Base-by-base conservation (phyloP, 495 filamentous ascomycete species). In the Penicillium chermesinum region DNA sequence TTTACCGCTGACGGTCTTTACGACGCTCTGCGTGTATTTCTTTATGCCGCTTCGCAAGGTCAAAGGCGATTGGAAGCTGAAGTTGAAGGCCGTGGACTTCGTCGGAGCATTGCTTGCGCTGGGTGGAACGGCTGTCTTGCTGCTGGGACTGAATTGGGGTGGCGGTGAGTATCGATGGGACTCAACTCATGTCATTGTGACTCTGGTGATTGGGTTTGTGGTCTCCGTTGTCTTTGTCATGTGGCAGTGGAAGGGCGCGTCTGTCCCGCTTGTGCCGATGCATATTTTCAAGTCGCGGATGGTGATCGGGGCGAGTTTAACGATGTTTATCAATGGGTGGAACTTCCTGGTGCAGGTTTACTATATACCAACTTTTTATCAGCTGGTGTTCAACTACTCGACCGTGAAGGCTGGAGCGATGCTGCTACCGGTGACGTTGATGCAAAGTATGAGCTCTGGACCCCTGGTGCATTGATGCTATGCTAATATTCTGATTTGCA, bases 281-380 rank as follows among this genome's bases (percentile, higher is more conserved):
- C 68, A 76, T 42, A 78, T 80, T 12, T 80, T 78, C 58, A 68
- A 64, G 33, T 62, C 61, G 1, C 59, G 64, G 16, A 75, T 78
- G 38, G 74, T 80, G 22, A 74, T 74, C 47, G 77, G 77, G 3
- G 72, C 73, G 2, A 76, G 67, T 43, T 46, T 78, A 13, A 80
- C 75, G 16, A 78, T 78, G 73, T 75, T 75, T 34, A 67, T 80
- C 44, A 74, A 76, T 33, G 75, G 75, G 2, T 80, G 77, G 75
- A 76, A 76, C 47, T 76, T 77, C 46, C 52, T 78, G 25, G 71
- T 76, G 1, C 75, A 79, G 53, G 61, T 76, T 2, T 79, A 79
- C 55, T 80, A 78, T 44, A 74, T 80, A 33, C 76, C 77, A 6
- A 72, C 71, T 6, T 79, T 79, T 50, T 80, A 76, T 48, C 76